Base-by-base conservation (phyloP, 495 filamentous ascomycete genomes). In the Hyaloscypha bicolor region DNA sequence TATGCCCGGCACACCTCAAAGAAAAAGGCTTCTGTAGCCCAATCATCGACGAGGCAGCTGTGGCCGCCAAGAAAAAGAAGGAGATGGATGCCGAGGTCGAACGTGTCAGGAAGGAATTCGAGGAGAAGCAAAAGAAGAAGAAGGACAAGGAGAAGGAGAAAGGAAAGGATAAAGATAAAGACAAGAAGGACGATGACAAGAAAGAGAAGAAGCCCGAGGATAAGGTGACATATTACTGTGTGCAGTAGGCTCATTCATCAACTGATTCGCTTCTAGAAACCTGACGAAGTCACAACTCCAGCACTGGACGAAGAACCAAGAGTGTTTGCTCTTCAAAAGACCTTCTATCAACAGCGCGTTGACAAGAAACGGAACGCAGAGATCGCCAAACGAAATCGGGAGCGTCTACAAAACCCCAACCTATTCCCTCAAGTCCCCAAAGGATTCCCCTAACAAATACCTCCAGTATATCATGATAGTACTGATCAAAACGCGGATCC, bases 351-450 rank as follows among this genome's bases (percentile, higher is more conserved):
- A 65, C 91, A 90, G 78, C 88, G 94, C 22, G 73, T 96, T 60
- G 89, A 93, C 71, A 88, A 88, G 64, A 88, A 92, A 74, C 86
- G 90, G 59, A 91, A 91, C 75, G 85, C 85, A 16, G 93, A 97
- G 75, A 84, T 91, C 58, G 88, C 92, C 32, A 94, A 88, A 75
- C 84, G 91, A 35, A 96, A 94, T 74, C 85, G 88, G 31, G 92
- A 97, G 73, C 85, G 93, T 31, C 71, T 98, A 71, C 90, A 85
- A 72, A 92, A 91, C 72, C 91, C 93, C 19, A 86, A 83, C 33
- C 79, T 86, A 21, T 97, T 97, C 65, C 94, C 94, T 8, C 90
- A 90, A 62, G 94, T 95, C 25, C 94, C 94, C 19, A 90, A 85
- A 68, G 68, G 59, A 35, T 55, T 72, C 25, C 73, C 73, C 61